Base-by-base conservation (phyloP, 345 rosid species). In the Geranium rotundifolium region DNA sequence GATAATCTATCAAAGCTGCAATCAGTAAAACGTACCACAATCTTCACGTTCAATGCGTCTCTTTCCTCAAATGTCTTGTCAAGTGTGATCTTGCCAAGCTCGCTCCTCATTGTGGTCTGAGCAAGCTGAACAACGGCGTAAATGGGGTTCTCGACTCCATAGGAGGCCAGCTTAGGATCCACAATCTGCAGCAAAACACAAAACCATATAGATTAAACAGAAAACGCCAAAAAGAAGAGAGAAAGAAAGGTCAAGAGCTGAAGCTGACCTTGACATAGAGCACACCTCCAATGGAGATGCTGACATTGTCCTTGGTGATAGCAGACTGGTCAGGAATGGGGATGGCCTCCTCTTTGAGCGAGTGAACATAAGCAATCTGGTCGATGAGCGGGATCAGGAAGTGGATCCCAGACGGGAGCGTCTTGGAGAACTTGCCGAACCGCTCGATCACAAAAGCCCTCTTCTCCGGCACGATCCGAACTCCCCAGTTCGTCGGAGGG, bases 21-120 rank as follows among this genome's bases (percentile, higher is more conserved):
- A 5, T 6, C 54, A 63, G 4, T n/a, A 64, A 10, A 72, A 68
- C 87, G 27, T 67, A 93, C 99, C 88, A 93, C 99, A 59, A 93
- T 93, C 84, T 88, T 87, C 15, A 78, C 95, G 58, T 90, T 93
- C 19, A 93, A 90, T 0, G 91, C 86, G 65, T 90, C 99, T 20
- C 99, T 80, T 74, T 88, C 99, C 69, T 88, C 99, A 46, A 93
- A 93, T 5, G 97, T 93, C 84, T 93, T 90, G 75, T 93, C 99
- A 59, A 93, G 97, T 0, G 97, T 88, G 27, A 93, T 93, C 67
- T 93, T 93, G 9, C 99, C 99, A 1, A 90, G 91, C 78, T 93
- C 96, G 52, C 97, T 93, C 30, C 99, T 91, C 97, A 93, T 93
- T 0, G 97, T 86, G 6, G 99, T 90, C 72, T 90, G 99, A 2